Base-by-base conservation (phyloP, 768 basidiomycete genomes). In the Hypholoma fasciculare region DNA sequence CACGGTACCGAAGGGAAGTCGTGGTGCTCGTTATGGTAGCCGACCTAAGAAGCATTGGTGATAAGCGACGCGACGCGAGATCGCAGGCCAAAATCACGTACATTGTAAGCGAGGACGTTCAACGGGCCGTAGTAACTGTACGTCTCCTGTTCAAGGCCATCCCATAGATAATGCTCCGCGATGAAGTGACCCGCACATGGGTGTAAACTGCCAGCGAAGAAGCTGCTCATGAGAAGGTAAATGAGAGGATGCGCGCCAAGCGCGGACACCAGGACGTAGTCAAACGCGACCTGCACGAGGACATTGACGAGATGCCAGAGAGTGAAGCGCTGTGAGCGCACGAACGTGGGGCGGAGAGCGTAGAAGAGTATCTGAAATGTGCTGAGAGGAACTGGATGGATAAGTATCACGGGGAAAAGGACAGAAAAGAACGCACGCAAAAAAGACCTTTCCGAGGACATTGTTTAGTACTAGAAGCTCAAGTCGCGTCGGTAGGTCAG, bases 21-120 rank as follows among this genome's bases (percentile, higher is more conserved):
- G 74, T 99, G 97, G 73, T 99, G 97, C 67, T 98, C 97, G 72
- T 99, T 98, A 72, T 99, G 97, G 70, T 98, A 98, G 39, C 97
- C 97, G 63, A 98, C 93, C 92, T 94, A 62, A 7, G 19, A 40
- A 23, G 40, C 52, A 34, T 9, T 9, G 6, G 6, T 27, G 39
- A 27, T 12, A 65, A 47, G 57, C 55, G 46, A 40, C 38, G 30
- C 30, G 30, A 34, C 26, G 23, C 30, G 9, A 48, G 13, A 27
- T 23, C 7, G 39, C 57, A 19, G 23, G 52, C 49, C 27, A 14
- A 20, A 42, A 46, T 12, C 46, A 77, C 89, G 59, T 60, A 92
- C 96, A 63, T 99, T 99, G 73, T 98, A 99, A 13, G 94, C 93
- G 19, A 98, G 74, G 13, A 88, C 60, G 72, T 99, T 99, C 56